phyloP scores from a whole-genome alignment of 176 grass and related monocot genomes.

The Ensete glaucum region DNA sequence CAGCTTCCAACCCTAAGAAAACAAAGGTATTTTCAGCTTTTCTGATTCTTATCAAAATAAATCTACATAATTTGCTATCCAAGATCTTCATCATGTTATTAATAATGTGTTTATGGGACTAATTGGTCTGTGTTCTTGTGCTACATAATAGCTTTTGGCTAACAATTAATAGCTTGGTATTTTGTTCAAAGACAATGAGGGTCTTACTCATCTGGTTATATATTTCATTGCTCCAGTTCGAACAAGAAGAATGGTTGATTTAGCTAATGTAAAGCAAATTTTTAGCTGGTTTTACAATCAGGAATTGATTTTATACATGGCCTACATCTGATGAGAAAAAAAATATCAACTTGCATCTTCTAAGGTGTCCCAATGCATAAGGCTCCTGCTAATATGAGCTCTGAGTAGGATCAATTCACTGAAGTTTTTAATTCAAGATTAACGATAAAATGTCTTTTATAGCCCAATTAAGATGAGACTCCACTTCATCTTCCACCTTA shows the following conservation, averaged over 20 bases:
- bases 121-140: neutral
- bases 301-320: neutral
- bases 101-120: neutral
- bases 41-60: neutral
- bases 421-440: no score
- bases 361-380: no score
- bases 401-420: no score
- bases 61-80: no score
- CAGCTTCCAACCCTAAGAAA: slow-evolving; percentile 17
- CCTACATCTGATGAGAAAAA: neutral
- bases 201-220: neutral
- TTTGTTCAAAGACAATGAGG: neutral
- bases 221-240: neutral
- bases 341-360: neutral
- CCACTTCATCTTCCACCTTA: neutral
- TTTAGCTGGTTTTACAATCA: neutral
- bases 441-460: no score
- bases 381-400: no score
- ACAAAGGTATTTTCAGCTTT: slow-evolving; percentile 12
- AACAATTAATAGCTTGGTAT: neutral
- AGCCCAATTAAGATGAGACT: neutral
- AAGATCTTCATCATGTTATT: neutral
- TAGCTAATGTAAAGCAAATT: neutral
- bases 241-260: neutral
- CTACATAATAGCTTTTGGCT: neutral